Conservation (phyloP, 1,139 yeast species). For the Wickerhamomyces sp. region DNA sequence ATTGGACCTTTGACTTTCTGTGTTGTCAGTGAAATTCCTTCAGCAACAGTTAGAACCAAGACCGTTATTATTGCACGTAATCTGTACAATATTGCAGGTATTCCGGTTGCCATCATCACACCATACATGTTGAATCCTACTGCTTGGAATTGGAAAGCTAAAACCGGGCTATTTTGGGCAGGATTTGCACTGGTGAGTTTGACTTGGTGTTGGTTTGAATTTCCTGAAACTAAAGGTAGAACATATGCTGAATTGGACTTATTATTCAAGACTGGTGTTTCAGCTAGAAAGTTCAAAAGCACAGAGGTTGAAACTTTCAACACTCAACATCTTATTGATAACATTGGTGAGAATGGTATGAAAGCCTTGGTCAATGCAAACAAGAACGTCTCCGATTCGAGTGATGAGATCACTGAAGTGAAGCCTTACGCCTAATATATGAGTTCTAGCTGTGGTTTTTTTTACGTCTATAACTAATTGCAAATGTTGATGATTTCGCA, state of each 20-base stretch:
- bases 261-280: constrained; percentile 28
- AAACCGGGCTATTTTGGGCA: constrained; percentile 25
- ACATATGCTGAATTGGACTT: constrained; percentile 38
- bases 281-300: constrained; percentile 30
- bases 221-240: constrained; percentile 40
- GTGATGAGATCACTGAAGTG: neutral
- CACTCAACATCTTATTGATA: constrained; percentile 15
- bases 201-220: constrained; percentile 35
- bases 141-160: constrained; percentile 44
- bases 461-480: too few relatives aligned
- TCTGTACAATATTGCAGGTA: constrained; percentile 31
- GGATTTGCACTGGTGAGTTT: constrained; percentile 28
- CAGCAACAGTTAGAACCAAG: constrained; percentile 34
- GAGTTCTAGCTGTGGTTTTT: too few relatives aligned
- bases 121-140: constrained; percentile 44
- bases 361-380: constrained; percentile 12
- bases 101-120: constrained; percentile 27
- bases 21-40: constrained; percentile 37
- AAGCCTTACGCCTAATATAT: too few relatives aligned
- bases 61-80: constrained; percentile 35
- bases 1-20: constrained; percentile 36
- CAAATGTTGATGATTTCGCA: too few relatives aligned
- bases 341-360: constrained; percentile 15
- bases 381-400: neutral
- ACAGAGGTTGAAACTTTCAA: constrained; percentile 19